A percentile compares a stretch with the other conserved stretches of the same genome.
Conservation (phyloP, 1,139 yeast genomes). For the Trichomonascaceae sp. region DNA sequence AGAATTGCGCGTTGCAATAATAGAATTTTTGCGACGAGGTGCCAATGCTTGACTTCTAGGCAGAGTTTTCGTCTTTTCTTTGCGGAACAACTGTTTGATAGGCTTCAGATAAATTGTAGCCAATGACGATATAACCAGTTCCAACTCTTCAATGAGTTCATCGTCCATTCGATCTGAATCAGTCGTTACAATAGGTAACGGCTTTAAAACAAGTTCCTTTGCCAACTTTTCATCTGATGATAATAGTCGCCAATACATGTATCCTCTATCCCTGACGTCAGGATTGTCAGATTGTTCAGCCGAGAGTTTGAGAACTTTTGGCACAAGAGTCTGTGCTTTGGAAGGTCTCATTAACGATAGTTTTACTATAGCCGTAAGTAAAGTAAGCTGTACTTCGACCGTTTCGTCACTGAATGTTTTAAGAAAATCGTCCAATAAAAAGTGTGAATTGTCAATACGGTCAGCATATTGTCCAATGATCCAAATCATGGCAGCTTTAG, state of each 20-base stretch:
- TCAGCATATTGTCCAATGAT: constrained; percentile 69
- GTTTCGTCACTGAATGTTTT: constrained; percentile 53
- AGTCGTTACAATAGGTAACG: constrained; percentile 56
- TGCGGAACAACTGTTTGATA: constrained; percentile 67
- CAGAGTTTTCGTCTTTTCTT: constrained; percentile 50
- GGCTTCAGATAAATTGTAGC: constrained; percentile 85
- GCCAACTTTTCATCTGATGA: constrained; percentile 39
- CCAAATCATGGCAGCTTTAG: constrained; percentile 79
- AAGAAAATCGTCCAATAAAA: constrained; percentile 43
- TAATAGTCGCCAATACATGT: constrained; percentile 76
- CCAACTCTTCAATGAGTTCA: constrained; percentile 68
- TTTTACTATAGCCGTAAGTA: constrained; percentile 71
- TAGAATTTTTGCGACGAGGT: constrained; percentile 25
- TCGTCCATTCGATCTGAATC: constrained; percentile 72
- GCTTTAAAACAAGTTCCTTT: constrained; percentile 53
- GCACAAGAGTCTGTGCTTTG: constrained; percentile 50
- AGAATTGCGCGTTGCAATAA: background rate
- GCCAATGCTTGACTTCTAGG: constrained; percentile 59
- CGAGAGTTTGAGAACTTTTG: constrained; percentile 58
- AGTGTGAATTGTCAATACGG: constrained; percentile 43
- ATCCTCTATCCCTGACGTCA: constrained; percentile 81
- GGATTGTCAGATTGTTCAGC: constrained; percentile 75
- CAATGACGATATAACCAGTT: constrained; percentile 71
- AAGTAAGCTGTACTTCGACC: constrained; percentile 65
- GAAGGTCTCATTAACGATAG: constrained; percentile 55